Percentiles rank a stretch among this genome's conserved stretches.
phyloP scores from a whole-genome alignment of 345 rosid species.

The Zanthoxylum bungeanum region DNA sequence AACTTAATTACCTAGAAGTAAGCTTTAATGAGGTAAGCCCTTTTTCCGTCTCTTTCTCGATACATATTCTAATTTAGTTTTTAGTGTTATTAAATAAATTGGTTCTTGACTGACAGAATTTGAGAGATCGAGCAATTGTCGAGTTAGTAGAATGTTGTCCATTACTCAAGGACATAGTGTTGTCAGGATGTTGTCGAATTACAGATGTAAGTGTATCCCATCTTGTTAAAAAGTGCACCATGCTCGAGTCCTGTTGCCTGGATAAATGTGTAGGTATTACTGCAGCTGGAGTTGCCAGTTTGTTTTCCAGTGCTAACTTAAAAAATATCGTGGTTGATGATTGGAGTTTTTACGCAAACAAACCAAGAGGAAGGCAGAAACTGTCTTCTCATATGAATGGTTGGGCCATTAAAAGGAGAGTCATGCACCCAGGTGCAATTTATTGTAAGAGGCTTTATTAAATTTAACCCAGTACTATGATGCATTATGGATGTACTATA shows the following conservation, averaged over 20 bases:
- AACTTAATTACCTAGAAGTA: conserved; percentile 62
- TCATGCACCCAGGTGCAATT: too few species aligned
- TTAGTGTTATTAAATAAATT: too few species aligned
- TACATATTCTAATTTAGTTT: neutral
- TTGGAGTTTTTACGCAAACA: conserved; percentile 44
- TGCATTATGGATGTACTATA: too few species aligned
- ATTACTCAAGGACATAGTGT: conserved; percentile 60
- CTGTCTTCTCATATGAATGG: too few species aligned
- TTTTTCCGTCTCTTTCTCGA: neutral
- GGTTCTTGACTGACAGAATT: conserved; percentile 41
- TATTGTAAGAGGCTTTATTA: too few species aligned
- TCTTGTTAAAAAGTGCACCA: conserved; percentile 56
- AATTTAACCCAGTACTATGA: too few species aligned
- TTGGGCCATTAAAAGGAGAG: too few species aligned
- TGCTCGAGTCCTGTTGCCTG: conserved; percentile 75
- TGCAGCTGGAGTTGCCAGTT: conserved; percentile 71
- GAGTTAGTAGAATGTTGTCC: conserved; percentile 90
- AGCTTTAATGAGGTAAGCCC: conserved; percentile 77
- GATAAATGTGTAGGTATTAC: conserved; percentile 75
- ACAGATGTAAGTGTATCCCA: conserved; percentile 72
- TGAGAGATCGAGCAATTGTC: conserved; percentile 71
- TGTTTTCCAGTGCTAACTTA: conserved; percentile 68
- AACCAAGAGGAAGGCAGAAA: too few species aligned
- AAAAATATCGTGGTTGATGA: conserved; percentile 79
- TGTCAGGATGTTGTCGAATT: conserved; percentile 67